Evolutionary conservation across 495 filamentous ascomycete species (phyloP), one percentile per base, ranked within the genome.

Genomic region (Friedmanniomyces simplex): DNA sequence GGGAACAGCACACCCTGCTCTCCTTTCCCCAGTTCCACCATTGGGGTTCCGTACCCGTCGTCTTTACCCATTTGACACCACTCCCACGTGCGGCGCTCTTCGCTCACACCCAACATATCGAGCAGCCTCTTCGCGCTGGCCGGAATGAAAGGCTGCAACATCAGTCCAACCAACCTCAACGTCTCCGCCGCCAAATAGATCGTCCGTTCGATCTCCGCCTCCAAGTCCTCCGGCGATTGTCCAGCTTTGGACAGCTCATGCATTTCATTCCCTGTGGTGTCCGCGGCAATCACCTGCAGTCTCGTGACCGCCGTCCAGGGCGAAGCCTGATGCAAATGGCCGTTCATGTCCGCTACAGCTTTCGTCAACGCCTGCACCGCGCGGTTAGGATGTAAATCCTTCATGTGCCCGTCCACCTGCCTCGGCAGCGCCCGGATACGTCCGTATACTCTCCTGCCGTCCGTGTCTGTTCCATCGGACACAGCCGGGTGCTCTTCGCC

Each of bases 111-210:
- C 3, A 98, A 73, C 63, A 79, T 77, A 66, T 96, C 87, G 12
- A 97, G 77, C 46, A 97, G 65, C 62, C 83, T 75, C 34, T 71
- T 68, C 46, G 87, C 77, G 69, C 91, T 95, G n/a, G 70, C 75
- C 2, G 93, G 93, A 78, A 97, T 90, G 66, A 86, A 90, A 2
- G 93, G 90, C 69, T 95, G 91, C 28, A 98, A 73, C 36, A 97
- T 72, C 54, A 97, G 96, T 10, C 84, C 89, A 2, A 73, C 71
- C 34, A 96, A 79, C 21, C 93, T 84, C 42, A 96, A 67, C n/a
- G 83, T 79, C 67, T 98, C 93, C 1, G 82, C 81, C 51, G 77
- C 74, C 34, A 86, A 75, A 67, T 80, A 96, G 42, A 98, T 71
- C 41, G 77, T 74, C 54, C 73, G 67, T 56, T 79, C 71, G 14